A percentile compares a stretch with the other conserved stretches of the same genome.
These are phyloP conservation scores for Pythium periplocum DNA, from an alignment of 352 stramenopile genomes.

Conservation along the genomic window DNA sequence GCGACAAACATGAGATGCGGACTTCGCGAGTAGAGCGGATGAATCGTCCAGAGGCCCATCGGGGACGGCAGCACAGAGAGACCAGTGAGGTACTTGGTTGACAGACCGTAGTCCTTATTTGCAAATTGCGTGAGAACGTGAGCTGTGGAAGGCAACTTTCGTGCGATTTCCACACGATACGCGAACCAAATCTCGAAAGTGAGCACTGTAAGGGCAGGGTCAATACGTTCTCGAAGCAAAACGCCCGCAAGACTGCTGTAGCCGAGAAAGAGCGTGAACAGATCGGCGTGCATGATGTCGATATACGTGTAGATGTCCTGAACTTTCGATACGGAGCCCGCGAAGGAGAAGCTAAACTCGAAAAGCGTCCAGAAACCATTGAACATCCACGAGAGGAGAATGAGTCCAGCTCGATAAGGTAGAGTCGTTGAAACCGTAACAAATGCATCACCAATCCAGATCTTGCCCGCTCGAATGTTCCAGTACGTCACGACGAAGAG, in stretches of 20 bases:
- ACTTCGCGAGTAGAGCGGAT: not conserved
- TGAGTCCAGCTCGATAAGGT: conserved; percentile 19
- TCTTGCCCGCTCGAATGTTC: conserved; percentile 23
- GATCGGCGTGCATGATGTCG: conserved; percentile 23
- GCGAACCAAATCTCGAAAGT: conserved; percentile 16
- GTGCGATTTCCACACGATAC: conserved; percentile 14
- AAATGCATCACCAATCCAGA: conserved; percentile 51
- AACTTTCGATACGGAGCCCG: conserved; percentile 2
- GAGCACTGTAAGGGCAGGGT: conserved; percentile 17
- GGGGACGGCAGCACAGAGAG: conserved; percentile 8
- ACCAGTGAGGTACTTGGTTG: conserved; percentile 11
- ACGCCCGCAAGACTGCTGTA: conserved; percentile 24
- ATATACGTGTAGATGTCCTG: conserved; percentile 14
- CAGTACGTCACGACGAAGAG: conserved; percentile 32
- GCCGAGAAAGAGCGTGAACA: conserved; percentile 31
- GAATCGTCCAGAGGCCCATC: conserved; percentile 13
- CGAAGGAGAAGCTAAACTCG: conserved; percentile 26
- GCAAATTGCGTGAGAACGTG: conserved; percentile 13
- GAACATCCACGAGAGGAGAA: conserved; percentile 30
- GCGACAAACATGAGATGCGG: conserved; percentile 1
- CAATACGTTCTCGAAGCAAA: conserved; percentile 19
- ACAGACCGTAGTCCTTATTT: conserved; percentile 12
- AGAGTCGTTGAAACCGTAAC: conserved; percentile 33
- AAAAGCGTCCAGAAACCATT: conserved; percentile 37
- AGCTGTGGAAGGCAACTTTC: conserved; percentile 10